Percentiles rank a stretch among this genome's conserved stretches.
Conservation (phyloP, 2,329 filamentous ascomycete species). For the Ampelomyces quisqualis region DNA sequence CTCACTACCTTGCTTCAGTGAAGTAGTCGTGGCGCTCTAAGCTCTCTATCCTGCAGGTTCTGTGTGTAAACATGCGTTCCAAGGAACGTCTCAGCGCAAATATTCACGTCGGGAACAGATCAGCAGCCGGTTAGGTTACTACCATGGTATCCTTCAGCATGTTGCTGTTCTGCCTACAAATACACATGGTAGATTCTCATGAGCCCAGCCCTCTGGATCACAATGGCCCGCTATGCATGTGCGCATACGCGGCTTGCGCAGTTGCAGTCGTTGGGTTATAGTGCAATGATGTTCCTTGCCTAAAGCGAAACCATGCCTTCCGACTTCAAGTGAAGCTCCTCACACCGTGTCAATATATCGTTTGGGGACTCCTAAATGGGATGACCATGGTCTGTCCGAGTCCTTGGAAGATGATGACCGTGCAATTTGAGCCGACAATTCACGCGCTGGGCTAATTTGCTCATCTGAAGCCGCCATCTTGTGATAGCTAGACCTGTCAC, state of each 20-base stretch:
- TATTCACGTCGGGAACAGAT: too few relatives aligned
- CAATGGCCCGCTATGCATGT: slow-evolving; percentile 25
- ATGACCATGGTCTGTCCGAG: slow-evolving; percentile 8
- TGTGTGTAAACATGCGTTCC: slow-evolving; percentile 33
- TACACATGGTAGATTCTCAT: slow-evolving; percentile 12
- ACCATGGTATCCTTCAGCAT: slow-evolving; percentile 25
- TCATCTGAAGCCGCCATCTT: slow-evolving; percentile 2
- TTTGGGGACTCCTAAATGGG: slow-evolving; percentile 12
- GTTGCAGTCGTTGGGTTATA: too few relatives aligned
- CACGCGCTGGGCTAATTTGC: slow-evolving; percentile 4
- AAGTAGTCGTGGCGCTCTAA: slow-evolving; percentile 2
- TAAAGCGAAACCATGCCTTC: not conserved
- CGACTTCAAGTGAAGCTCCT: not conserved
- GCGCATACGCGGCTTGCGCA: slow-evolving; percentile 19
- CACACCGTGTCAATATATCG: slow-evolving; percentile 10
- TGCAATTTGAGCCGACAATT: slow-evolving; percentile 1
- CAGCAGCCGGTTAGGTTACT: slow-evolving; percentile 16
- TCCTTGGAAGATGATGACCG: slow-evolving; percentile 3
- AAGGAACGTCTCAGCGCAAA: slow-evolving; percentile 22
- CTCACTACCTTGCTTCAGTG: too few relatives aligned
- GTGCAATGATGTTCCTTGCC: slow-evolving; percentile 5
- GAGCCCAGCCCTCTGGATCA: slow-evolving; percentile 25
- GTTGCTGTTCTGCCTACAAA: slow-evolving; percentile 19
- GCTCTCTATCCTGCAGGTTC: slow-evolving; percentile 14
- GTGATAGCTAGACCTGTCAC: slow-evolving; percentile 7